A percentile compares a stretch with the other conserved stretches of the same genome.
These are phyloP conservation scores for Epichloe hybrida DNA, from an alignment of 2,329 filamentous ascomycete species.

Conservation along the genomic window DNA sequence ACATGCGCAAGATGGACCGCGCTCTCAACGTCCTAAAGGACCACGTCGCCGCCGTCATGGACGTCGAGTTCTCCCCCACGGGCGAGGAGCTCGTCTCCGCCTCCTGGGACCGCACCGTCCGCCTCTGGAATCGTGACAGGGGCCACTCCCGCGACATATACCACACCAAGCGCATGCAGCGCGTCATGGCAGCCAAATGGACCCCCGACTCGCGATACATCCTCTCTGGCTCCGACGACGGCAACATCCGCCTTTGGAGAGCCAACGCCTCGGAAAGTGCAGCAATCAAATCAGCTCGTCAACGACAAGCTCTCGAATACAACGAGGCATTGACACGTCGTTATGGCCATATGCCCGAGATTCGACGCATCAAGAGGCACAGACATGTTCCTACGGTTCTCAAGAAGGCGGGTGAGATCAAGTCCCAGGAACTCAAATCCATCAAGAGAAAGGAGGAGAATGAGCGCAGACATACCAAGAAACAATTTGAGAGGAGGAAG, in stretches of 20 bases:
- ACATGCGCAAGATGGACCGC: conserved; percentile 81
- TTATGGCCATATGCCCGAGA: conserved; percentile 93
- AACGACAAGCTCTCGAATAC: conserved; percentile 84
- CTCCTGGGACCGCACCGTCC: conserved; percentile 72
- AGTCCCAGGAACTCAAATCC: conserved; percentile 71
- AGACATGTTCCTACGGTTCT: conserved; percentile 83
- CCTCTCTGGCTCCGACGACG: conserved; percentile 84
- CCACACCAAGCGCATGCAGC: conserved; percentile 95
- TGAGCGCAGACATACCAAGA: conserved; percentile 78
- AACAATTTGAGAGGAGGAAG: conserved; percentile 59
- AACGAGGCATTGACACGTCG: conserved; percentile 71
- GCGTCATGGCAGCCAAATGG: conserved; percentile 74
- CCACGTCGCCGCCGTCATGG: conserved; percentile 85
- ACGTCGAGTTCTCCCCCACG: conserved; percentile 88
- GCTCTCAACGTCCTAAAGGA: conserved; percentile 84
- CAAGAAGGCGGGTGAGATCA: conserved; percentile 94
- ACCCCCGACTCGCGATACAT: conserved; percentile 85
- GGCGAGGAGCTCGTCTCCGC: conserved; percentile 87
- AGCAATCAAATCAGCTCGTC: conserved; percentile 72
- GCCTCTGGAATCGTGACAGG: conserved; percentile 67
- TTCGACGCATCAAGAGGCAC: conserved; percentile 79
- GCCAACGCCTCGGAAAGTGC: conserved; percentile 70
- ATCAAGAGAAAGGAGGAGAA: conserved; percentile 92
- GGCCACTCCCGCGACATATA: conserved; percentile 89
- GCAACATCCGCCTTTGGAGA: conserved; percentile 78